Evolutionary conservation across 2,329 filamentous ascomycete species (phyloP), one percentile per base, ranked within the genome.

Genomic region (Fusarium sp.): DNA sequence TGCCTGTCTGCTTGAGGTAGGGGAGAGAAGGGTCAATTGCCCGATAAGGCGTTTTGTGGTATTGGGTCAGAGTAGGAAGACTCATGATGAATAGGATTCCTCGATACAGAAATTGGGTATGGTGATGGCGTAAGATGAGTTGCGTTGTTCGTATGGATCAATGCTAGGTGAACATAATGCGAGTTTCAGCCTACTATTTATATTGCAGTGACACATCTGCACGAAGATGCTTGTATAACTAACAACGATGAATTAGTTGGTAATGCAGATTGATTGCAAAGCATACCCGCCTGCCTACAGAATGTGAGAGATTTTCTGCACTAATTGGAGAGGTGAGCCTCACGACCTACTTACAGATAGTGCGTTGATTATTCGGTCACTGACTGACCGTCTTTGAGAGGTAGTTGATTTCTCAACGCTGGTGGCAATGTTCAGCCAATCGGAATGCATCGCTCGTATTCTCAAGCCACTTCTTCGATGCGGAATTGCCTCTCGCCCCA

Each of bases 131-230:
- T 18, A 37, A 3, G 7, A 11, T 15, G 18, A 35, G n/a, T 25
- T 35, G 12, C 4, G 11, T 21, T n/a, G 21, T 23, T 21, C 6
- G 18, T 21, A 37, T 21, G 48, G 5, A 31, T 25, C 4, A 21
- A 19, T 14, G 1, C 1, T 35, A 9, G 31, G 6, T 14, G 3
- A 19, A 19, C 19, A 3, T 12, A 19, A 21, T 15, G 21, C n/a
- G 10, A 16, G 9, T 6, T 11, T 15, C 6, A 37, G 12, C 18
- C 2, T 35, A 7, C 4, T 37, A 37, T 16, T 37, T 52, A 52
- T 52, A 52, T 16, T 9, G 9, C 9, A 21, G 23, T 16, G 4
- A 35, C 1, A 16, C 16, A 10, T 21, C 10, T 14, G 33, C 16
- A 49, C 2, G 4, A 10, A 18, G 27, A 21, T 14, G 21, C 2